These are phyloP conservation scores for Sphagnurus paluster DNA, from an alignment of 1,284 basidiomycete species.

Conservation along the genomic window DNA sequence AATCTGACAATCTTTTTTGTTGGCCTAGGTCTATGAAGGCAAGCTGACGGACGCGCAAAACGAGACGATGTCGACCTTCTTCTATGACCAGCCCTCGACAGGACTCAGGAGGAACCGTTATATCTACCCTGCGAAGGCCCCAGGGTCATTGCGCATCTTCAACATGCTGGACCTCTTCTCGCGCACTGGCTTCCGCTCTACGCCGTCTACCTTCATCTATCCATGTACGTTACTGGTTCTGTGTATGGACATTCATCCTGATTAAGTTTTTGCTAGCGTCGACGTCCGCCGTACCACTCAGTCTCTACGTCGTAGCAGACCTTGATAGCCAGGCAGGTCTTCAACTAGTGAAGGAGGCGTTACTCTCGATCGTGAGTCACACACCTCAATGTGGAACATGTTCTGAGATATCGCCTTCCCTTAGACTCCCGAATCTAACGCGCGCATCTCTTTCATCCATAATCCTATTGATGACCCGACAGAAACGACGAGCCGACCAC, in stretches of 20 bases:
- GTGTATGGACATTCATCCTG: neutral
- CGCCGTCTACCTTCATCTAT: constrained; percentile 58
- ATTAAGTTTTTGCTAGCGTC: constrained; percentile 30
- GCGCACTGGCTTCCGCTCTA: constrained; percentile 36
- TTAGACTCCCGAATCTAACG: constrained; percentile 43
- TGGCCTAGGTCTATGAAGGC: constrained; percentile 61
- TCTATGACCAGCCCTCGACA: constrained; percentile 86
- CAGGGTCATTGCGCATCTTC: constrained; percentile 47
- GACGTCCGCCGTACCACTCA: constrained; percentile 40
- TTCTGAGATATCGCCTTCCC: constrained; percentile 3
- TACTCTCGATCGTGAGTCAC: constrained; percentile 62
- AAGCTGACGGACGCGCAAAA: constrained; percentile 57
- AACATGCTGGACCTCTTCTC: constrained; percentile 52
- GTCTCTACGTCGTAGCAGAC: constrained; percentile 78
- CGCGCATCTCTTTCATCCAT: constrained; percentile 66
- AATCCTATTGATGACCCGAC: constrained; percentile 41
- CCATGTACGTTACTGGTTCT: constrained; percentile 42
- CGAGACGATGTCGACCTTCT: constrained; percentile 66
- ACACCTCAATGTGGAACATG: constrained; percentile 1
- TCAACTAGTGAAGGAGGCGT: constrained; percentile 57
- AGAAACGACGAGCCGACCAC: constrained; percentile 18
- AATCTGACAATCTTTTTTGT: neutral
- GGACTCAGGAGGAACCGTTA: constrained; percentile 69
- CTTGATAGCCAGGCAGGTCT: constrained; percentile 67
- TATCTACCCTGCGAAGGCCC: constrained; percentile 54